Evolutionary conservation across 2,329 filamentous ascomycete species (phyloP).

Genomic region (Phialophora macrospora): DNA sequence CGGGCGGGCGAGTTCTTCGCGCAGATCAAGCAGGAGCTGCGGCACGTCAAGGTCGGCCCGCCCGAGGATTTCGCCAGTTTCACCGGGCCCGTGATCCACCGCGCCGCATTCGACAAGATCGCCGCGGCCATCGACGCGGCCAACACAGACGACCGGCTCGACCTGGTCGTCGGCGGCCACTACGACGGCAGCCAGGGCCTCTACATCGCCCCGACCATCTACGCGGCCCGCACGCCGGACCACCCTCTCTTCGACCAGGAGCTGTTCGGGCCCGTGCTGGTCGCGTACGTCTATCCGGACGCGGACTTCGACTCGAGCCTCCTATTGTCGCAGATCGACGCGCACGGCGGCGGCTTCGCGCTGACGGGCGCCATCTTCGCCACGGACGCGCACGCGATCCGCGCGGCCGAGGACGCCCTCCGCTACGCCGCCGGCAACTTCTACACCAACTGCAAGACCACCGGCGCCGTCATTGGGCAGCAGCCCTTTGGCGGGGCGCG

Average conservation of each 20-base stretch:
- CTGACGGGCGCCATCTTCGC: slow-evolving; percentile 79
- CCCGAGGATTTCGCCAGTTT: slow-evolving; percentile 72
- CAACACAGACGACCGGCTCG: slow-evolving; percentile 70
- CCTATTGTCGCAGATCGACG: slow-evolving; percentile 58
- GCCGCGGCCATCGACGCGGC: slow-evolving; percentile 72
- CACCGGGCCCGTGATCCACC: slow-evolving; percentile 81
- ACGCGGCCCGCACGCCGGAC: slow-evolving; percentile 67
- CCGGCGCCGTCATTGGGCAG: slow-evolving; percentile 61
- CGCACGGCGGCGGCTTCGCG: slow-evolving; percentile 71
- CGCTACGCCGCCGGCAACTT: slow-evolving; percentile 63
- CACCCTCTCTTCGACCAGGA: slow-evolving; percentile 73
- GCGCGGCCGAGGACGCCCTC: slow-evolving; percentile 65
- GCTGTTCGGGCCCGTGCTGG: slow-evolving; percentile 75
- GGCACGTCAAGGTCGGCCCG: slow-evolving; percentile 68
- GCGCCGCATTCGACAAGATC: slow-evolving; percentile 75
- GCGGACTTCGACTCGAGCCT: slow-evolving; percentile 43
- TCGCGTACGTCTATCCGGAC: slow-evolving; percentile 75
- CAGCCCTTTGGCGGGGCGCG: slow-evolving; percentile 61
- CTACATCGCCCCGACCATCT: slow-evolving; percentile 78
- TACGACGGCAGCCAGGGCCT: slow-evolving; percentile 75
- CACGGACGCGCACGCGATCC: slow-evolving; percentile 67
- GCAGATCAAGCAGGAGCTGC: slow-evolving; percentile 65
- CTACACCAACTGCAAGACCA: slow-evolving; percentile 64
- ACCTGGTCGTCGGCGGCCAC: slow-evolving; percentile 71
- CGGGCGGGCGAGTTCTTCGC: slow-evolving; percentile 71